Percentiles rank a stretch among this genome's conserved stretches.
These are phyloP conservation scores for Plasmodium billcollinsi DNA, from an alignment of 169 alveolate species.

Conservation along the genomic window DNA sequence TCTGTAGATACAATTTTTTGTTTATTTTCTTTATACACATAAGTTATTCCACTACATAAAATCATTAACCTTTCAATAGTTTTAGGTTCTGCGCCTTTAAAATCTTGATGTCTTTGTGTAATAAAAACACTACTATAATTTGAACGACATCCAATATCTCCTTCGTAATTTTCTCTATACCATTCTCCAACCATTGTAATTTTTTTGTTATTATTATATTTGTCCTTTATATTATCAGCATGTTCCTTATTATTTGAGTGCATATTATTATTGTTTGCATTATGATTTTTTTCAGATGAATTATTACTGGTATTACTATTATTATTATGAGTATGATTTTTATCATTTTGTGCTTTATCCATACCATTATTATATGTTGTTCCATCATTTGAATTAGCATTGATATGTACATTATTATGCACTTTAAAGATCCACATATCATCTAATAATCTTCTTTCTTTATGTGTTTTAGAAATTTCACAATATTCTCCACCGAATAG, in stretches of 20 bases:
- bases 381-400: slow-evolving; percentile 1
- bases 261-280: not conserved
- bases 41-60: slow-evolving; percentile 86
- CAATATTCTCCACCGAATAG: slow-evolving; percentile 92
- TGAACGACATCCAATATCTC: slow-evolving; percentile 89
- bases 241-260: not conserved
- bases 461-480: slow-evolving; percentile 77
- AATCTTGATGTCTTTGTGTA: slow-evolving; percentile 90
- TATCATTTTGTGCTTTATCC: not conserved
- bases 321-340: slow-evolving; percentile 6
- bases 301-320: not conserved
- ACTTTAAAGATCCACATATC: slow-evolving; percentile 89
- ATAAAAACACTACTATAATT: slow-evolving; percentile 89
- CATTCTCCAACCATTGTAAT: slow-evolving; percentile 83
- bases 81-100: slow-evolving; percentile 86
- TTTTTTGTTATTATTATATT: slow-evolving; percentile 6
- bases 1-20: slow-evolving; percentile 83
- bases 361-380: not conserved
- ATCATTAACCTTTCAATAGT: slow-evolving; percentile 87
- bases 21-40: slow-evolving; percentile 42
- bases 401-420: not conserved
- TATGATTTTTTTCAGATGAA: not conserved
- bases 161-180: slow-evolving; percentile 87
- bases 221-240: not conserved
- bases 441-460: slow-evolving; percentile 85